Evolutionary conservation across 257 asterid species (phyloP).

Genomic region (Oldenlandia corymbosa): DNA sequence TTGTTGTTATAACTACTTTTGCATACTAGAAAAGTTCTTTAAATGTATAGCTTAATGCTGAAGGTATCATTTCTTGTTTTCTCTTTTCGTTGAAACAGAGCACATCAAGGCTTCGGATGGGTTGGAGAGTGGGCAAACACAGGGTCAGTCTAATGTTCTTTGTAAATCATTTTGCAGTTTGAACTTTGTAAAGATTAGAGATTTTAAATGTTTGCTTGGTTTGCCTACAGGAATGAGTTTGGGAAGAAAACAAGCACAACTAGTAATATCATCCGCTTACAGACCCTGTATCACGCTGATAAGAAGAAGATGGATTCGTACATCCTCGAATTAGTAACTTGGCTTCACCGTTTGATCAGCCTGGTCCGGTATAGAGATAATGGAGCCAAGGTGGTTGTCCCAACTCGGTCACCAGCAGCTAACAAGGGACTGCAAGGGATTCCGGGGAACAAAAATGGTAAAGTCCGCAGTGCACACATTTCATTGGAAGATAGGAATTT

Average conservation of each 20-base stretch:
- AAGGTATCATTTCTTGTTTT: slow-evolving; percentile 9
- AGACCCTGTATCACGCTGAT: slow-evolving; percentile 88
- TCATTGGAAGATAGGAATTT: slow-evolving; percentile 64
- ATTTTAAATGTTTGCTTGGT: background rate
- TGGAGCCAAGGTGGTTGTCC: slow-evolving; percentile 39
- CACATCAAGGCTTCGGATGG: slow-evolving; percentile 99
- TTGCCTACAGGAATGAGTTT: slow-evolving; percentile 57
- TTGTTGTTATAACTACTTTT: too few species aligned
- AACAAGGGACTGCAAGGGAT: too few species aligned
- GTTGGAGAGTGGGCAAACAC: slow-evolving; percentile 99
- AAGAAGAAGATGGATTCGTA: slow-evolving; percentile 56
- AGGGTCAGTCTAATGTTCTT: slow-evolving; percentile 49
- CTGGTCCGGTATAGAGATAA: slow-evolving; percentile 57
- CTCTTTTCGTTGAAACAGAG: slow-evolving; percentile 41
- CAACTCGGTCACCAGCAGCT: slow-evolving; percentile 50
- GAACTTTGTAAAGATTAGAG: background rate
- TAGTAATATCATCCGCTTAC: slow-evolving; percentile 60
- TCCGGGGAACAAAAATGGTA: slow-evolving; percentile 11
- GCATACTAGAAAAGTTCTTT: background rate
- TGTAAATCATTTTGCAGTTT: background rate
- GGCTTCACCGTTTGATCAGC: slow-evolving; percentile 79
- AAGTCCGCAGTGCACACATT: slow-evolving; percentile 26
- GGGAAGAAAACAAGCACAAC: slow-evolving; percentile 53
- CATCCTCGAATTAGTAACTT: slow-evolving; percentile 73
- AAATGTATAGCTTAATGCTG: slow-evolving; percentile 6